phyloP scores from a whole-genome alignment of 345 rosid species.

The Syzygium grande region DNA sequence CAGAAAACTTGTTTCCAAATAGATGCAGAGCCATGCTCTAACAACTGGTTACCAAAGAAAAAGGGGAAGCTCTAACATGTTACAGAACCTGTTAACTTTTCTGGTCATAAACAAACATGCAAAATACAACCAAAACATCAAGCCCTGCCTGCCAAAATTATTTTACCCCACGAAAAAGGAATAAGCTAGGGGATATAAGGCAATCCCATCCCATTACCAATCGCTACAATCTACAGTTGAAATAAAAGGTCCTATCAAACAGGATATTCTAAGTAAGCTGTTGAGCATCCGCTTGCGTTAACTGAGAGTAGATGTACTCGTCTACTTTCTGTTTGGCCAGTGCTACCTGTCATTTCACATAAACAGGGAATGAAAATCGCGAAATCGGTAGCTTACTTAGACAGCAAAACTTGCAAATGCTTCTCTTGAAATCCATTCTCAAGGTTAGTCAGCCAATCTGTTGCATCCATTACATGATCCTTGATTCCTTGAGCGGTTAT shows the following conservation, averaged over 20 bases:
- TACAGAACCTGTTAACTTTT: neutral
- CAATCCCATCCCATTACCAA: neutral
- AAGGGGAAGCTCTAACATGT: neutral
- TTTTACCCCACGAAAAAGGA: neutral
- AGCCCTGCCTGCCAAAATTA: neutral
- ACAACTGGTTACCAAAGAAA: neutral
- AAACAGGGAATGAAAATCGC: neutral
- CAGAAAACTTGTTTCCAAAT: neutral
- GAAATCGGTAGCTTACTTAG: no score
- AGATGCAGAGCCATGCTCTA: neutral
- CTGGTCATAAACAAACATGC: neutral
- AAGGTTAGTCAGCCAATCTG: neutral
- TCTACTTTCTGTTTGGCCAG: slow-evolving; percentile 67
- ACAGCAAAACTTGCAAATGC: neutral
- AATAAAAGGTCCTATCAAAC: neutral
- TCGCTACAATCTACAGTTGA: neutral
- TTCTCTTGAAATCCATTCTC: neutral
- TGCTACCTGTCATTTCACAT: slow-evolving; percentile 31
- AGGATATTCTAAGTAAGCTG: neutral
- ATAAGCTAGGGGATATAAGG: neutral
- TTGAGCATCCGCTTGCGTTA: slow-evolving; percentile 24
- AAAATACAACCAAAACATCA: neutral
- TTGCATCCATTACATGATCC: neutral
- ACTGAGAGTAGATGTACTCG: slow-evolving; percentile 52
- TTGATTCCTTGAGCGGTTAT: neutral